Conservation (phyloP, 192 early-diverging fungal genomes). For the Backusella westeae region DNA sequence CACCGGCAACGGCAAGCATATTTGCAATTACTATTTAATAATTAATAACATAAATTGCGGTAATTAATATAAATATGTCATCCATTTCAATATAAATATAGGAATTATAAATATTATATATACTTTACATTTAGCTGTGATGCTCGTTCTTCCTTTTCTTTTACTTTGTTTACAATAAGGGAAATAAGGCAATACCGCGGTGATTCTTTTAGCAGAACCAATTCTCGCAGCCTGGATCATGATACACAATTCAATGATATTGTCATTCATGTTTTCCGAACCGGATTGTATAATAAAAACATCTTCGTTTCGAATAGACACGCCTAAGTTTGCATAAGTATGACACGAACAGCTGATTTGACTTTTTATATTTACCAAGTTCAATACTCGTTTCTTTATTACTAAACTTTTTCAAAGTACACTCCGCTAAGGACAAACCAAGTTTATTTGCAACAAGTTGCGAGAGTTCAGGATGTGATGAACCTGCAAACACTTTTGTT, state of each 20-base stretch:
- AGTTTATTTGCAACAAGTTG: constrained; percentile 74
- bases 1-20: constrained; percentile 92
- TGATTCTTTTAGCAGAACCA: constrained; percentile 87
- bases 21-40: constrained; percentile 75
- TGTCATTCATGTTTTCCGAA: constrained; percentile 94
- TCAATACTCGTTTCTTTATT: constrained; percentile 95
- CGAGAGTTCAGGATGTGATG: constrained; percentile 91
- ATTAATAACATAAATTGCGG: background rate
- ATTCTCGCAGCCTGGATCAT: constrained; percentile 97
- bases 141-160: constrained; percentile 93
- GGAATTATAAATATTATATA: background rate
- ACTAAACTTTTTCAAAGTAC: constrained; percentile 78
- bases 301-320: constrained; percentile 95
- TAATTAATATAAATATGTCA: background rate
- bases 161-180: constrained; percentile 94
- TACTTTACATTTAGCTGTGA: constrained; percentile 76
- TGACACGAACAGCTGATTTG: too few relatives aligned
- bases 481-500: constrained; percentile 89
- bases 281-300: constrained; percentile 97
- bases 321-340: constrained; percentile 42
- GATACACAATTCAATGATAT: constrained; percentile 96
- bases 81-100: background rate
- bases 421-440: constrained; percentile 72
- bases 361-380: constrained; percentile 44
- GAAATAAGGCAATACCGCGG: constrained; percentile 93